Conservation (phyloP, 2,329 filamentous ascomycete genomes). For the Zarea fungicola region DNA sequence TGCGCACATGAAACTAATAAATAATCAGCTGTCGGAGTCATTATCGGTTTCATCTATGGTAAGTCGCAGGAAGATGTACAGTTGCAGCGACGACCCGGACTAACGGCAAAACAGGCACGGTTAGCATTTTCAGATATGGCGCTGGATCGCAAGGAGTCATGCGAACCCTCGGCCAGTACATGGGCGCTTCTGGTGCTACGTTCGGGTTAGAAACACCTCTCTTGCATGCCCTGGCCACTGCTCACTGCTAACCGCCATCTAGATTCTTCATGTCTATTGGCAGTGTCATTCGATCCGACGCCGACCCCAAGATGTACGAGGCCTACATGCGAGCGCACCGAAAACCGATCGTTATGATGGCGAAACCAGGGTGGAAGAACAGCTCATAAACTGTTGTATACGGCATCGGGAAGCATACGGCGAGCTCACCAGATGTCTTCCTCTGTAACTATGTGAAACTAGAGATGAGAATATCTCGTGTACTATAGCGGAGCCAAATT, state of each 20-base stretch:
- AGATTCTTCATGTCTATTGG: constrained; percentile 99
- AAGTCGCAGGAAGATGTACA: constrained; percentile 23
- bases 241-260: constrained; percentile 8
- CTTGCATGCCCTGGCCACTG: not conserved
- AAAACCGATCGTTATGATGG: constrained; percentile 60
- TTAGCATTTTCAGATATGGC: constrained; percentile 93
- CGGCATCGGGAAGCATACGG: constrained; percentile 14
- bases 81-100: constrained; percentile 8
- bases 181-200: constrained; percentile 89
- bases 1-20: constrained; percentile 33
- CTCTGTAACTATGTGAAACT: constrained; percentile 28
- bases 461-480: constrained; percentile 19
- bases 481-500: constrained; percentile 4
- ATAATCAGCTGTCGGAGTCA: constrained; percentile 75
- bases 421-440: constrained; percentile 43
- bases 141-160: constrained; percentile 91
- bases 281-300: constrained; percentile 89
- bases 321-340: constrained; percentile 71
- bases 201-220: constrained; percentile 66
- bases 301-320: constrained; percentile 68
- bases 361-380: constrained; percentile 33
- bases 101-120: constrained; percentile 58
- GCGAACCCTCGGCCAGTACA: constrained; percentile 92
- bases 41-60: constrained; percentile 99
- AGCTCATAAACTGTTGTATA: constrained; percentile 10